phyloP scores from a whole-genome alignment of 345 rosid species.

The Bretschneidera sinensis region DNA sequence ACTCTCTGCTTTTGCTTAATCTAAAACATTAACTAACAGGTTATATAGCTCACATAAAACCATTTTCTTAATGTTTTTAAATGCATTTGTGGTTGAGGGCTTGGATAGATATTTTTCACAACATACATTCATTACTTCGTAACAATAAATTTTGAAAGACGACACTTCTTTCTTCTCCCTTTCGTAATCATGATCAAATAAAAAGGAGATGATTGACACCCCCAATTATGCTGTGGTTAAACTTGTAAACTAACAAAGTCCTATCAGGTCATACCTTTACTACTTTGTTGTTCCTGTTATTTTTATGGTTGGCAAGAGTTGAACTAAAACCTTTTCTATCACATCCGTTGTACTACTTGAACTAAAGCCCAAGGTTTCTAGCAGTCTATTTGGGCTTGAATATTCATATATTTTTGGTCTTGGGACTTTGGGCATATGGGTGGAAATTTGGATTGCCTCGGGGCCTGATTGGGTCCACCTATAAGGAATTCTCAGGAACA shows the following conservation, averaged over 20 bases:
- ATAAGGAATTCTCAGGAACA: neutral
- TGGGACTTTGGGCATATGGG: neutral
- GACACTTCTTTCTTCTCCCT: neutral
- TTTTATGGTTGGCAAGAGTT: neutral
- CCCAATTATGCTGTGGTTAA: neutral
- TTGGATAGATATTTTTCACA: neutral
- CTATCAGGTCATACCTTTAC: neutral
- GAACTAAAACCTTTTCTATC: neutral
- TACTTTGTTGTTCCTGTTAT: neutral
- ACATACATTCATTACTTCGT: neutral
- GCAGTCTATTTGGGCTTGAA: neutral
- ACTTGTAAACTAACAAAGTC: too few relatives aligned
- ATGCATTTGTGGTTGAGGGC: neutral
- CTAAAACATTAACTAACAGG: too few relatives aligned
- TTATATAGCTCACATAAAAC: too few relatives aligned
- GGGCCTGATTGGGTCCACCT: neutral
- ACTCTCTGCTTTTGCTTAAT: too few relatives aligned
- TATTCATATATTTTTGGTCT: too few relatives aligned
- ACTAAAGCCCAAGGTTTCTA: neutral
- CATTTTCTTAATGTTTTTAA: neutral
- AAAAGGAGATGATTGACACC: neutral
- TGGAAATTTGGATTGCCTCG: neutral
- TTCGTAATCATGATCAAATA: neutral
- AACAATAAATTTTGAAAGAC: conserved; percentile 1
- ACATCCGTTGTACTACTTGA: neutral